Percentiles rank a stretch among this genome's conserved stretches.
Conservation (phyloP, 2,329 filamentous ascomycete species). For the Colletotrichum salicis region DNA sequence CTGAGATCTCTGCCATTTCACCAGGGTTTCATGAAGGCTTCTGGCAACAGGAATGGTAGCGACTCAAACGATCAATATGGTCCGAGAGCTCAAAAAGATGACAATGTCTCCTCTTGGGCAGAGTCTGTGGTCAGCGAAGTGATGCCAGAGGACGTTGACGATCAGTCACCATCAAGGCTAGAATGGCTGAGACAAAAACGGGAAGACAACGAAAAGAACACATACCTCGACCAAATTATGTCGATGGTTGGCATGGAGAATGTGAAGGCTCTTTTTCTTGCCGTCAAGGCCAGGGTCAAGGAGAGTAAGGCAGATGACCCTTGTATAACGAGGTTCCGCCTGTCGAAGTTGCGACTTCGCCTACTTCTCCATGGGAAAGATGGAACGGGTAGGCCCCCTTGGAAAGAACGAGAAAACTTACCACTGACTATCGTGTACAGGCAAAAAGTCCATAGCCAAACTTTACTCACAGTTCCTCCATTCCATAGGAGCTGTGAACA, state of each 20-base stretch:
- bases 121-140: background rate
- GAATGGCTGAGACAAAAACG: conserved; percentile 55
- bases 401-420: too few relatives aligned
- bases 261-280: conserved; percentile 15
- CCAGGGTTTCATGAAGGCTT: too few relatives aligned
- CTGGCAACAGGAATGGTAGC: too few relatives aligned
- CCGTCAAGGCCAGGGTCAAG: background rate
- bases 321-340: background rate
- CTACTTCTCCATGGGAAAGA: conserved; percentile 4
- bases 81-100: too few relatives aligned
- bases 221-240: conserved; percentile 69
- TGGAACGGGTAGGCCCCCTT: background rate
- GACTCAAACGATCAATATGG: too few relatives aligned
- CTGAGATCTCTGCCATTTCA: too few relatives aligned
- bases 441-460: conserved; percentile 70
- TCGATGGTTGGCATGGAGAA: conserved; percentile 69
- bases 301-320: background rate
- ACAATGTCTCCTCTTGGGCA: background rate
- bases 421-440: conserved; percentile 34
- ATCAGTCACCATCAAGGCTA: conserved; percentile 53
- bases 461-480: conserved; percentile 65
- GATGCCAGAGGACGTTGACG: conserved; percentile 44
- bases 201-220: conserved; percentile 58
- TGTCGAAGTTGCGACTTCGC: background rate
- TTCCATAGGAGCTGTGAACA: conserved; percentile 21